Percentiles rank a stretch among this genome's conserved stretches.
Evolutionary conservation across 306 rosid species (phyloP).

Genomic region (Gastrolobium villosum): DNA sequence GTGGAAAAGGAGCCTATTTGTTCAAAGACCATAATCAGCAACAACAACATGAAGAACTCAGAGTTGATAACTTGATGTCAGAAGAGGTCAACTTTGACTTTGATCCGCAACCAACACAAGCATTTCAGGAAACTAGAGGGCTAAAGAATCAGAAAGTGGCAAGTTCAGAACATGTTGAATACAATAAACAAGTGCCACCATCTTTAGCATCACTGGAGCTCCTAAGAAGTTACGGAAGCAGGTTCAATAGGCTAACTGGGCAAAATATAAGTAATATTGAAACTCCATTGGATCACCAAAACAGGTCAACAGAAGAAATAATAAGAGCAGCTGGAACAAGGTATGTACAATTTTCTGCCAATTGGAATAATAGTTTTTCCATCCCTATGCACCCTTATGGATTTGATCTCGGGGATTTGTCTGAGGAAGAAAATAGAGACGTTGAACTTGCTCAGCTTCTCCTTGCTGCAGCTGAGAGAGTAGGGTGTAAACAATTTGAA

Average conservation of each 20-base stretch:
- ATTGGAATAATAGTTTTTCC: conserved; percentile 54
- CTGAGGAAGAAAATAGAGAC: conserved; percentile 67
- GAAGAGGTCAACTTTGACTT: conserved; percentile 54
- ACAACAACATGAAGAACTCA: conserved; percentile 40
- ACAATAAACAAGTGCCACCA: conserved; percentile 34
- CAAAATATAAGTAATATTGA: conserved; percentile 28
- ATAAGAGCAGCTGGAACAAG: conserved; percentile 79
- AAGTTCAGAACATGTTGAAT: conserved; percentile 34
- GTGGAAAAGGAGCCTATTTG: conserved; percentile 28
- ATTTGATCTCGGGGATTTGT: conserved; percentile 54
- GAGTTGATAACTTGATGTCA: conserved; percentile 31
- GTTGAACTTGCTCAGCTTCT: conserved; percentile 78
- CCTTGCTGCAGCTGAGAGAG: conserved; percentile 77
- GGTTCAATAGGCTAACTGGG: conserved; percentile 57
- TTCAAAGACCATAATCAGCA: conserved; percentile 45
- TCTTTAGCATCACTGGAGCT: conserved; percentile 64
- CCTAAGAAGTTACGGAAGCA: conserved; percentile 57
- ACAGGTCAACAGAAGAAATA: conserved; percentile 75
- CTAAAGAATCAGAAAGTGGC: background rate
- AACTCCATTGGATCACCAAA: conserved; percentile 33
- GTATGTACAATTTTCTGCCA: conserved; percentile 64
- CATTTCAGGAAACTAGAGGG: conserved; percentile 26
- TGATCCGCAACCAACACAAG: conserved; percentile 41
- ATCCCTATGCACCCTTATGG: conserved; percentile 68
- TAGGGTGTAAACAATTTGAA: conserved; percentile 66